These are phyloP conservation scores for Fusarium udum DNA, from an alignment of 2,329 filamentous ascomycete genomes.

Conservation along the genomic window DNA sequence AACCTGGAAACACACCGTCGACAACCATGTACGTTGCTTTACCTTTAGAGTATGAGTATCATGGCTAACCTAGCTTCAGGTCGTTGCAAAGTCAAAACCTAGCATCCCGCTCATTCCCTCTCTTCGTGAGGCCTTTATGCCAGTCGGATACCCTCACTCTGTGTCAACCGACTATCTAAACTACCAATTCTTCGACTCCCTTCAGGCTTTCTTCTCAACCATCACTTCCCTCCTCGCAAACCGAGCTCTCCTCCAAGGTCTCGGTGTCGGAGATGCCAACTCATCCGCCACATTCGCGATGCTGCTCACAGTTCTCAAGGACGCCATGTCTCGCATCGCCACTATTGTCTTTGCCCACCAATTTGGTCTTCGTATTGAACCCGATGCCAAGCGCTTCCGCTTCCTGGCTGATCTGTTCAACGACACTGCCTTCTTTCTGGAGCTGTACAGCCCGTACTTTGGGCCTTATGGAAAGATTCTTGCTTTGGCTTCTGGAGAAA, in stretches of 20 bases:
- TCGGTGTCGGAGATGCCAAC: slow-evolving; percentile 85
- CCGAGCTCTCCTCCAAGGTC: slow-evolving; percentile 78
- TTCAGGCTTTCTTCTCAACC: slow-evolving; percentile 85
- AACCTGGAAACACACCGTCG: slow-evolving; percentile 47
- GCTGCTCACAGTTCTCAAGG: slow-evolving; percentile 83
- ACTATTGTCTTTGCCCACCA: slow-evolving; percentile 88
- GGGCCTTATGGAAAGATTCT: slow-evolving; percentile 62
- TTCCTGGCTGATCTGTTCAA: slow-evolving; percentile 90
- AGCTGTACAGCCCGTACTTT: slow-evolving; percentile 81
- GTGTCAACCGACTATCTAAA: slow-evolving; percentile 86
- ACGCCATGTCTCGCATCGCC: slow-evolving; percentile 80
- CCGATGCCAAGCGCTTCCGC: slow-evolving; percentile 90
- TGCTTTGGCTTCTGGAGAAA: slow-evolving; percentile 60
- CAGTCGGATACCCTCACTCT: slow-evolving; percentile 86
- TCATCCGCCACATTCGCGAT: slow-evolving; percentile 84
- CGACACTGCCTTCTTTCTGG: slow-evolving; percentile 85
- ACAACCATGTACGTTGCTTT: slow-evolving; percentile 35
- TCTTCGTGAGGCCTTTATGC: slow-evolving; percentile 72
- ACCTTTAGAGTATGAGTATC: no score
- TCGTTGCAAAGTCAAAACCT: slow-evolving; percentile 32
- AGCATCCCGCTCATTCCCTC: slow-evolving; percentile 43
- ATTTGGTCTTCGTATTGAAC: slow-evolving; percentile 83
- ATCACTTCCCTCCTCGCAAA: slow-evolving; percentile 83
- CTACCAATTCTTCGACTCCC: slow-evolving; percentile 76
- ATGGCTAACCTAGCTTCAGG: slow-evolving; percentile 26